These are phyloP conservation scores for Capillidium heterosporum DNA, from an alignment of 371 early-diverging fungal genomes.

Conservation along the genomic window DNA sequence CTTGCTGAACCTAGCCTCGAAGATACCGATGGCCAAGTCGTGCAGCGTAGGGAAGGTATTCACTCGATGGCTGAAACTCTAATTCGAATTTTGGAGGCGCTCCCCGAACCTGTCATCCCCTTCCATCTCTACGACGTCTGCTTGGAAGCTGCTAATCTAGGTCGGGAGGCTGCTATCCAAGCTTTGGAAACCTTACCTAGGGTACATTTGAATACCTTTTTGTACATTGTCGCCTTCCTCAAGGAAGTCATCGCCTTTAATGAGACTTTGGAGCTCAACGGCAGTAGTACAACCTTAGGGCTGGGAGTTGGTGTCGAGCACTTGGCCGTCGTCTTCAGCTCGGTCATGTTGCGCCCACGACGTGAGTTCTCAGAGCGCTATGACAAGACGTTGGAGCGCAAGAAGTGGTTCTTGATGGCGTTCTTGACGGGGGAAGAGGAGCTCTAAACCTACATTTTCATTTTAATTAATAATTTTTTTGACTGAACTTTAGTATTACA, in stretches of 20 bases:
- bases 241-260: neutral
- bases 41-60: slow-evolving; percentile 22
- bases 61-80: slow-evolving; percentile 64
- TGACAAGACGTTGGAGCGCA: neutral
- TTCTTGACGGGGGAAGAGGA: neutral
- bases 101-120: slow-evolving; percentile 62
- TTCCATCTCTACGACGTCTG: slow-evolving; percentile 33
- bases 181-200: neutral
- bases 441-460: too few relatives aligned
- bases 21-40: slow-evolving; percentile 1
- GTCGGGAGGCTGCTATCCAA: slow-evolving; percentile 19
- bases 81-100: slow-evolving; percentile 44
- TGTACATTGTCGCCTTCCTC: neutral
- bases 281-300: too few relatives aligned
- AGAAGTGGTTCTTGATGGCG: neutral
- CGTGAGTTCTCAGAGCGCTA: neutral
- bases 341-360: neutral
- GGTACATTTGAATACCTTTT: neutral
- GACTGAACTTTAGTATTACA: too few relatives aligned
- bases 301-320: too few relatives aligned
- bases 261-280: neutral
- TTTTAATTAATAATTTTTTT: too few relatives aligned
- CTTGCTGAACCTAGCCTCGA: slow-evolving; percentile 13
- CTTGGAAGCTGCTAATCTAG: slow-evolving; percentile 29
- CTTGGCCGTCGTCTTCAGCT: slow-evolving; percentile 1